Conservation (phyloP, 2,329 filamentous ascomycete species). For the Coniochaeta prunicola region DNA sequence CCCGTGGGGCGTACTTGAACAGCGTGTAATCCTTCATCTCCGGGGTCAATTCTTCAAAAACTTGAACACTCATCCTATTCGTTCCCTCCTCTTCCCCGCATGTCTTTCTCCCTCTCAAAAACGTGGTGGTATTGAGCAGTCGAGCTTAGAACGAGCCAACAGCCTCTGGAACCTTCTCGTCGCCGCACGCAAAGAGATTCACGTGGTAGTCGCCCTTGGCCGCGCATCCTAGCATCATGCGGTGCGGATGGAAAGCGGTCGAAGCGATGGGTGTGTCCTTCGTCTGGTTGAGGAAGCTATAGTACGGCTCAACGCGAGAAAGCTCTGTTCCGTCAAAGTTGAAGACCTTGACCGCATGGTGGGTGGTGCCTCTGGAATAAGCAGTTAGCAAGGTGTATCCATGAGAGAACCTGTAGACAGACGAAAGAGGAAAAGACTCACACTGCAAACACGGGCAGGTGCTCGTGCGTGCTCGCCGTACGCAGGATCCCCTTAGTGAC, state of each 20-base stretch:
- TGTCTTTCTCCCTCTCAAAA: neutral
- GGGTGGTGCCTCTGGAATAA: conserved; percentile 67
- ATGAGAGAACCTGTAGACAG: neutral
- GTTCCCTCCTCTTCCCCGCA: neutral
- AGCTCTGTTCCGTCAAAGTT: conserved; percentile 77
- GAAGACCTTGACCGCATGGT: conserved; percentile 85
- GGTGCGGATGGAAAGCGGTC: conserved; percentile 92
- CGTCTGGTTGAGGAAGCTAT: conserved; percentile 76
- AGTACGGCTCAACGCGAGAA: conserved; percentile 82
- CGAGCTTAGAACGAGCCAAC: neutral
- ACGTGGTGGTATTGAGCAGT: no score
- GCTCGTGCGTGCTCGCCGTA: conserved; percentile 88
- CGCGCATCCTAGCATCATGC: conserved; percentile 82
- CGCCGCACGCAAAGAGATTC: conserved; percentile 73
- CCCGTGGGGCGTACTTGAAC: neutral
- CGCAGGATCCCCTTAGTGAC: conserved; percentile 72
- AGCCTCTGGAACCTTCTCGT: conserved; percentile 20
- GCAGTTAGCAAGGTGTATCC: conserved; percentile 17
- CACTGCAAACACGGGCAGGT: conserved; percentile 92
- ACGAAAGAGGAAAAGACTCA: conserved; percentile 41
- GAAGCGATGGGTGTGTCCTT: conserved; percentile 76
- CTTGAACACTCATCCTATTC: neutral
- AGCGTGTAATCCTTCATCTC: neutral
- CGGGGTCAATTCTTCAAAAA: neutral
- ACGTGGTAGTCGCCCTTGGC: conserved; percentile 84